Conservation (phyloP, 2,329 filamentous ascomycete species). For the Cladosporium austrohemisphaericum region DNA sequence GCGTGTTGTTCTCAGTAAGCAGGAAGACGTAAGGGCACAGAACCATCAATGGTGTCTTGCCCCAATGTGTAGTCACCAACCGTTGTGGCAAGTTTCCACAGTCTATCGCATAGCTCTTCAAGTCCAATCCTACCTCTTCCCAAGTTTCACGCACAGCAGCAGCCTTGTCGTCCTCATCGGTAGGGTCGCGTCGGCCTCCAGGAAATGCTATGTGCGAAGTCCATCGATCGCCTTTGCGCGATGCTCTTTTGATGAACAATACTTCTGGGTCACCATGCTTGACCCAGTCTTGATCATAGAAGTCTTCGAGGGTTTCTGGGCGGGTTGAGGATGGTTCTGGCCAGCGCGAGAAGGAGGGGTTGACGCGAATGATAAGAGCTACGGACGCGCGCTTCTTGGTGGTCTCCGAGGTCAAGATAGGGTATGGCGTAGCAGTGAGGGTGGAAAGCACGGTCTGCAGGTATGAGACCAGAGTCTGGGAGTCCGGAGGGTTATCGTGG, state of each 20-base stretch:
- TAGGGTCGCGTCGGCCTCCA: constrained; percentile 63
- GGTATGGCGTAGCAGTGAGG: constrained; percentile 46
- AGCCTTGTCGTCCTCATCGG: constrained; percentile 59
- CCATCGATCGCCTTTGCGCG: constrained; percentile 64
- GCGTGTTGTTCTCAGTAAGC: constrained; percentile 53
- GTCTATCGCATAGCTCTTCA: constrained; percentile 40
- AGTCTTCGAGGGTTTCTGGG: constrained; percentile 44
- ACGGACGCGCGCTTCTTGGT: constrained; percentile 62
- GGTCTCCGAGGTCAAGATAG: constrained; percentile 45
- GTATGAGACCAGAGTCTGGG: constrained; percentile 34
- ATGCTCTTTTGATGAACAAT: constrained; percentile 68
- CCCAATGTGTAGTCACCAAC: constrained; percentile 64
- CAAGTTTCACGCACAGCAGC: constrained; percentile 61
- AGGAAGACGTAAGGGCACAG: constrained; percentile 67
- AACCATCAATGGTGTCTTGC: constrained; percentile 62
- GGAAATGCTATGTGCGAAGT: constrained; percentile 66
- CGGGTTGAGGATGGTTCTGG: constrained; percentile 30
- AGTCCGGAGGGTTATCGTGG: constrained; percentile 2
- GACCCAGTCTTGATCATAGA: constrained; percentile 64
- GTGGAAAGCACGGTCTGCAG: constrained; percentile 42
- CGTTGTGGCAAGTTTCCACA: constrained; percentile 64
- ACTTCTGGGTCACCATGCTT: constrained; percentile 62
- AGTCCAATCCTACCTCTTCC: constrained; percentile 62
- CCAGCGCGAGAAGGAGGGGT: constrained; percentile 55
- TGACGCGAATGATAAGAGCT: constrained; percentile 60